Evolutionary conservation across 345 rosid genomes (phyloP).

Genomic region (Linum trigynum): DNA sequence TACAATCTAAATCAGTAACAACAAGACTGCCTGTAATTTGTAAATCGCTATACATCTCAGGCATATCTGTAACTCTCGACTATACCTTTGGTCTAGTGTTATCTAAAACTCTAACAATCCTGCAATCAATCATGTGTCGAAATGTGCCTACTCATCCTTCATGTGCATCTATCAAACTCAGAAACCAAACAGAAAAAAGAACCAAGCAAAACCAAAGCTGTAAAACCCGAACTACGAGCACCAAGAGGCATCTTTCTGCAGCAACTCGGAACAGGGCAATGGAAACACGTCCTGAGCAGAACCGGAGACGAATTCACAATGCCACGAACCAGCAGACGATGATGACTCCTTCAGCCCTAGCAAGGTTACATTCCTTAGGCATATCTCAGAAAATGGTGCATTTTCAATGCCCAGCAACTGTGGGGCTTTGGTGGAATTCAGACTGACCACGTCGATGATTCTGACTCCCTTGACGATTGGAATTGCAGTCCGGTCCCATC

Average conservation of each 20-base stretch:
- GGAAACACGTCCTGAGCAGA: slow-evolving; percentile 49
- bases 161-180: background rate
- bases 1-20: too few relatives aligned
- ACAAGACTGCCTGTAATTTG: background rate
- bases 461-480: slow-evolving; percentile 64
- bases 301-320: slow-evolving; percentile 74
- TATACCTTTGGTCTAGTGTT: background rate
- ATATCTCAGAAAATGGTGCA: slow-evolving; percentile 52
- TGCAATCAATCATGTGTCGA: background rate
- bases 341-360: slow-evolving; percentile 34
- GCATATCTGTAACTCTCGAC: background rate
- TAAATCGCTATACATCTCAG: background rate
- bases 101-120: background rate
- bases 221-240: slow-evolving; percentile 26
- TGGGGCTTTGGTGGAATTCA: slow-evolving; percentile 75
- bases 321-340: slow-evolving; percentile 37
- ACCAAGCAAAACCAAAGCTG: background rate
- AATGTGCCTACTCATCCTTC: background rate
- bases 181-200: background rate
- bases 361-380: slow-evolving; percentile 65
- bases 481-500: slow-evolving; percentile 78
- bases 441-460: slow-evolving; percentile 49
- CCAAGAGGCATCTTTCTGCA: slow-evolving; percentile 30
- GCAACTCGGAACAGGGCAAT: slow-evolving; percentile 58
- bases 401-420: slow-evolving; percentile 59